phyloP scores from a whole-genome alignment of 2,329 filamentous ascomycete species.

The Penicillium sp. region DNA sequence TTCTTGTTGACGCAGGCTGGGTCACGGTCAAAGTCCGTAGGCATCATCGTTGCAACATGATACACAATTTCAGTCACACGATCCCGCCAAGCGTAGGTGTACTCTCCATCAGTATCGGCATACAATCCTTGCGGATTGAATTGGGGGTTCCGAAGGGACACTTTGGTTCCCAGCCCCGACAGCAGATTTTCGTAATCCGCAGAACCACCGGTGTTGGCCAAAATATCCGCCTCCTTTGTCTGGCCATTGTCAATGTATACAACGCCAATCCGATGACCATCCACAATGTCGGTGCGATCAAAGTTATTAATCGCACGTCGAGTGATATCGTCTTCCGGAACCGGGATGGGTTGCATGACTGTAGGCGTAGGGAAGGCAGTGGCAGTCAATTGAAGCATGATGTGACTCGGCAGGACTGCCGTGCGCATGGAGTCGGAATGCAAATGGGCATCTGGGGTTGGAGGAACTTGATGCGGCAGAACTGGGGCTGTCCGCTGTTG shows the following conservation, averaged over 20 bases:
- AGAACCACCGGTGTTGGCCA: constrained; percentile 78
- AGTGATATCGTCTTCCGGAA: constrained; percentile 64
- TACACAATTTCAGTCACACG: constrained; percentile 91
- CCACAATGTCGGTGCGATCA: constrained; percentile 79
- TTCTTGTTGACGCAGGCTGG: constrained; percentile 76
- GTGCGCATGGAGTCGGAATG: constrained; percentile 33
- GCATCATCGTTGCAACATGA: constrained; percentile 96
- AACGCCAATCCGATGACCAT: constrained; percentile 90
- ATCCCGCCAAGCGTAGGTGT: constrained; percentile 89
- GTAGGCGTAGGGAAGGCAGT: constrained; percentile 38
- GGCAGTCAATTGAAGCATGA: constrained; percentile 39
- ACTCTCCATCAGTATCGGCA: constrained; percentile 71
- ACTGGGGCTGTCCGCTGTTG: constrained; percentile 41
- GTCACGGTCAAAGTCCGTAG: constrained; percentile 69
- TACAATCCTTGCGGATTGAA: constrained; percentile 94
- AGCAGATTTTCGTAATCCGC: constrained; percentile 81
- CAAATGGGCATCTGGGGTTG: constrained; percentile 33
- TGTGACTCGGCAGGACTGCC: constrained; percentile 40
- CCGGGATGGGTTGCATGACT: constrained; percentile 60
- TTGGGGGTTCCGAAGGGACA: constrained; percentile 67
- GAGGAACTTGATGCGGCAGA: constrained; percentile 39
- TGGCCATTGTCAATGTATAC: constrained; percentile 88
- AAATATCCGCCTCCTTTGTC: constrained; percentile 69
- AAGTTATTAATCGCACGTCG: constrained; percentile 69
- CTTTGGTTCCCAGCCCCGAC: constrained; percentile 69